Conservation (phyloP, 495 filamentous ascomycete species). For the Penicillium coprophilum region DNA sequence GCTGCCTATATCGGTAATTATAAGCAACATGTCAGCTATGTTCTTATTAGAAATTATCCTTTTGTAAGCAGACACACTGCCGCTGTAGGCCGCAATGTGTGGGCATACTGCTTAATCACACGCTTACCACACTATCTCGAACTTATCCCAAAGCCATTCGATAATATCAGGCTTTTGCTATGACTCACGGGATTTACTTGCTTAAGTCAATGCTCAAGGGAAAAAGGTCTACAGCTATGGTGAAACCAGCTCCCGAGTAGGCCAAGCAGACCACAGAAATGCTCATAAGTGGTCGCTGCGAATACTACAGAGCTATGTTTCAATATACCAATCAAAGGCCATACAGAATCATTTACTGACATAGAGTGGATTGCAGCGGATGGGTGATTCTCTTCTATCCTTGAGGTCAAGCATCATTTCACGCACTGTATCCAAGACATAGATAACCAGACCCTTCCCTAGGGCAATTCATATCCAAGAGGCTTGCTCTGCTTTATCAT, state of each 20-base stretch:
- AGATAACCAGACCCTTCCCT: too few species aligned
- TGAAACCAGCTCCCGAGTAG: neutral
- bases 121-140: neutral
- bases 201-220: neutral
- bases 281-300: neutral
- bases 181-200: neutral
- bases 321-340: neutral
- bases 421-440: too few species aligned
- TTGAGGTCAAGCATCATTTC: too few species aligned
- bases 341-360: too few species aligned
- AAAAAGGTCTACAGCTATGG: neutral
- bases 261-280: neutral
- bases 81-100: neutral
- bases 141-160: neutral
- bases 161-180: neutral
- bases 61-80: neutral
- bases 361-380: too few species aligned
- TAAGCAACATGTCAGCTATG: too few species aligned
- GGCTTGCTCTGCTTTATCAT: too few species aligned
- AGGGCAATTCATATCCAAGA: too few species aligned
- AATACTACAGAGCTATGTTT: neutral
- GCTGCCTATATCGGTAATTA: too few species aligned
- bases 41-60: neutral
- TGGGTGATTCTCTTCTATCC: too few species aligned
- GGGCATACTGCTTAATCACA: neutral